Evolutionary conservation across 1,284 basidiomycete species (phyloP), one percentile per base, ranked within the genome.

Genomic region (Porodaedalea pini): DNA sequence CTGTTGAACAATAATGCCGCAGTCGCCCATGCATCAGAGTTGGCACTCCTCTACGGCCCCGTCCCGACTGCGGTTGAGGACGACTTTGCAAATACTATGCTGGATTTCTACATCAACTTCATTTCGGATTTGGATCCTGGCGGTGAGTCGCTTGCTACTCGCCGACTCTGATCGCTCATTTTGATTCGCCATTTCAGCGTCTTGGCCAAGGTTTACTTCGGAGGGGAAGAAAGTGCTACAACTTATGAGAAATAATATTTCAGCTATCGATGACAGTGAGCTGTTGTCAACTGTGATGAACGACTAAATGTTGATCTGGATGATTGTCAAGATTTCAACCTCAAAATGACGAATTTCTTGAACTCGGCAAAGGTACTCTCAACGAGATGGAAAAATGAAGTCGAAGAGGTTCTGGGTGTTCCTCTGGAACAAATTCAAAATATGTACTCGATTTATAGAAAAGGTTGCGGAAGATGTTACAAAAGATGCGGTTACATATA

Each of bases 41-140:
- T 83, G 10, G 57, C 63, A 2, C 64, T 82, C 31, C 64, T 83
- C 3, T 81, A 80, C 58, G 79, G 78, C 0, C 73, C 75, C 0
- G 68, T 77, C 7, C 74, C 73, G 2, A 68, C 69, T 19, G 39
- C 73, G 2, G 66, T 77, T 11, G 80, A 82, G 62, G 66, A 62
- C 4, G 69, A 71, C 0, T 78, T 82, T 57, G 72, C 80, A 0
- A 76, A 75, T 44, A 73, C 72, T 53, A 69, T 78, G 68, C 69
- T 74, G 4, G 78, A 80, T 63, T 78, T 77, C 60, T 82, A 78
- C 59, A 71, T 83, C 66, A 79, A 75, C 60, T 83, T 83, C 61
- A 68, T 82, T 36, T 70, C 72, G 60, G 76, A 82, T 62, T 66
- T 81, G 36, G 72, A 78, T 60, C 81, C 81, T 13, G 81, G 81